A percentile compares a stretch with the other conserved stretches of the same genome.
Conservation (phyloP, 768 basidiomycete genomes). For the Lyophyllum atratum region DNA sequence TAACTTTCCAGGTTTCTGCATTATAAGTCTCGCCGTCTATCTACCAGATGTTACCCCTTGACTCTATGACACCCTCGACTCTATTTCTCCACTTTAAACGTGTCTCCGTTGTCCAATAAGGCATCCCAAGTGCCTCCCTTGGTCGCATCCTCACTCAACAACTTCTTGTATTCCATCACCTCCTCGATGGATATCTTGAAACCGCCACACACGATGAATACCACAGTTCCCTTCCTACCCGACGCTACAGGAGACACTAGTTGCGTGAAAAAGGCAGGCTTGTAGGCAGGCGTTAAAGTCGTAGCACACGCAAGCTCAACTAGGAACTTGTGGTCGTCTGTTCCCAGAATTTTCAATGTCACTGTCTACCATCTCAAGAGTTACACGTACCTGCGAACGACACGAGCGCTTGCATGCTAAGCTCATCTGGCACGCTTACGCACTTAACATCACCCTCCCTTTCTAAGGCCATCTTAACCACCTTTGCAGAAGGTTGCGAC, state of each 20-base stretch:
- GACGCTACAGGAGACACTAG: constrained; percentile 41
- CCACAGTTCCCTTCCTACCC: constrained; percentile 40
- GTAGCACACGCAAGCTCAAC: constrained; percentile 77
- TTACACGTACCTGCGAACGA: constrained; percentile 56
- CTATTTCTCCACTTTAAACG: constrained; percentile 31
- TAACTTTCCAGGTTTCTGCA: neutral
- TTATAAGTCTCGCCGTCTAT: neutral
- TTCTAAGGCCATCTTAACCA: constrained; percentile 66
- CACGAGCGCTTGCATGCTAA: constrained; percentile 62
- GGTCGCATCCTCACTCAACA: constrained; percentile 36
- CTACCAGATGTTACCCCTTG: neutral
- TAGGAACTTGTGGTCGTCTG: constrained; percentile 76
- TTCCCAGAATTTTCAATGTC: neutral
- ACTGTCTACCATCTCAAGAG: neutral
- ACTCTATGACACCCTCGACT: neutral
- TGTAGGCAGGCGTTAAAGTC: constrained; percentile 68
- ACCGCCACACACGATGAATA: constrained; percentile 74
- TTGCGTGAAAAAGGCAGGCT: constrained; percentile 53
- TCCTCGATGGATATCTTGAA: constrained; percentile 66
- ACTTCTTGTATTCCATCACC: constrained; percentile 44
- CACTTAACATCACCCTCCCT: constrained; percentile 57
- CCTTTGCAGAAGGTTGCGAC: constrained; percentile 58
- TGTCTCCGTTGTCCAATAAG: constrained; percentile 40
- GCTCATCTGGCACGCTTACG: constrained; percentile 65
- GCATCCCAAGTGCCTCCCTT: constrained; percentile 34